A percentile compares a stretch with the other conserved stretches of the same genome.
phyloP scores from a whole-genome alignment of 768 basidiomycete genomes.

The Suillus placidus region DNA sequence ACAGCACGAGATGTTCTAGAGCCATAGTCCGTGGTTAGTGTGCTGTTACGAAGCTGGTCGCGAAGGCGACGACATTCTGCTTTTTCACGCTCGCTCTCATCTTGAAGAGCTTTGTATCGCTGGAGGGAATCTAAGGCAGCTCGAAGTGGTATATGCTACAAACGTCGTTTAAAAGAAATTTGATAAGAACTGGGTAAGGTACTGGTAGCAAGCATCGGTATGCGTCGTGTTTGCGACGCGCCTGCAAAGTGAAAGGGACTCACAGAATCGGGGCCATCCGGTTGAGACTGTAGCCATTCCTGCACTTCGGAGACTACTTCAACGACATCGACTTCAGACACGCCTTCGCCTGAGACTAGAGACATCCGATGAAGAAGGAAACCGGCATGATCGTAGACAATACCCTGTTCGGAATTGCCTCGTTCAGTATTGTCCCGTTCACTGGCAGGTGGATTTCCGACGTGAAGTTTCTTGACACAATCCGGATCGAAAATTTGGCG shows the following conservation, averaged over 20 bases:
- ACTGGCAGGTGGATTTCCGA: conserved; percentile 51
- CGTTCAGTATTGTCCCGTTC: conserved; percentile 36
- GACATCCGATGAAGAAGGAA: conserved; percentile 39
- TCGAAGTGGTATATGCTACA: conserved; percentile 37
- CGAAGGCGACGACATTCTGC: conserved; percentile 35
- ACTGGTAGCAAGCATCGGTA: background rate
- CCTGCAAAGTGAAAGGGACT: conserved; percentile 17
- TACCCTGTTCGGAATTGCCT: conserved; percentile 37
- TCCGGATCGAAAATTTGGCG: conserved; percentile 58
- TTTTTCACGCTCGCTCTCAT: conserved; percentile 34
- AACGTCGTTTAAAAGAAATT: conserved; percentile 23
- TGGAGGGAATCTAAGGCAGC: conserved; percentile 38
- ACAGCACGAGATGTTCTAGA: conserved; percentile 38
- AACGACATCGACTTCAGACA: conserved; percentile 35
- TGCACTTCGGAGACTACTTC: conserved; percentile 51
- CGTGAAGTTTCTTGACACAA: conserved; percentile 64
- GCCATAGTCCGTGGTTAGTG: conserved; percentile 34
- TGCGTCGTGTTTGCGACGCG: background rate
- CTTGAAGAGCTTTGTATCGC: conserved; percentile 42
- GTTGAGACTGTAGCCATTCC: conserved; percentile 49
- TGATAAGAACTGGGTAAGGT: background rate
- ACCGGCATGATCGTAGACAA: conserved; percentile 43
- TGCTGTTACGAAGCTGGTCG: conserved; percentile 32
- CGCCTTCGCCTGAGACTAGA: conserved; percentile 36
- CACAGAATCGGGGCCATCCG: conserved; percentile 42